Evolutionary conservation across 768 basidiomycete genomes (phyloP).

Genomic region (Nidularia sp.): DNA sequence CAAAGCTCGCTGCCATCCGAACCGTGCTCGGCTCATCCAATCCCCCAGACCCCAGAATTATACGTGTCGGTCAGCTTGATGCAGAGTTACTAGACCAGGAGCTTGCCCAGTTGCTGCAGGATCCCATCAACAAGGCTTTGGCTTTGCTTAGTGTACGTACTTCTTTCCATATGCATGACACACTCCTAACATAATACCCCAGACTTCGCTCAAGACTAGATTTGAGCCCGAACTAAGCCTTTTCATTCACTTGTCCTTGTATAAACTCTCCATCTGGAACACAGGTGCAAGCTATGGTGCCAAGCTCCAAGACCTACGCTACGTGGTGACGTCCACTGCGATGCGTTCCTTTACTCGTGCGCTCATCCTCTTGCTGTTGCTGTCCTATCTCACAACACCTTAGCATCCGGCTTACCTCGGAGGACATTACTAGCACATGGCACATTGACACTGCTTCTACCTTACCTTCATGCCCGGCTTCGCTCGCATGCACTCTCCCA

Average conservation of each 20-base stretch:
- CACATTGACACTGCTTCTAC: constrained; percentile 65
- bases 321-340: constrained; percentile 29
- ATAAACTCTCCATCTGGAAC: constrained; percentile 83
- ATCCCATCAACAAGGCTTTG: constrained; percentile 75
- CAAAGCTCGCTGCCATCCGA: constrained; percentile 45
- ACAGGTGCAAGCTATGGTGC: constrained; percentile 80
- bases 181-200: constrained; percentile 6
- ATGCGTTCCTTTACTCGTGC: constrained; percentile 24
- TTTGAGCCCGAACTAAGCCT: constrained; percentile 76
- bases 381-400: constrained; percentile 5
- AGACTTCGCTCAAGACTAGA: constrained; percentile 56
- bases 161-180: not conserved
- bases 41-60: constrained; percentile 39
- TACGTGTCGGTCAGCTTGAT: constrained; percentile 89
- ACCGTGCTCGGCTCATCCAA: constrained; percentile 26
- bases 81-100: constrained; percentile 88
- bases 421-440: constrained; percentile 64
- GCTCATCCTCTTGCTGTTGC: constrained; percentile 13
- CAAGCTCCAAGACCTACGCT: constrained; percentile 74
- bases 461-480: constrained; percentile 76
- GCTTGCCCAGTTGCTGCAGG: constrained; percentile 73
- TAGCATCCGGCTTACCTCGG: constrained; percentile 66
- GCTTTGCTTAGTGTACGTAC: constrained; percentile 59
- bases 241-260: constrained; percentile 65
- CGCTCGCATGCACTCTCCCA: constrained; percentile 72